Percentiles rank a stretch among this genome's conserved stretches.
Evolutionary conservation across 805 yeast species (phyloP).

Genomic region (Saccharomyces paradoxus): DNA sequence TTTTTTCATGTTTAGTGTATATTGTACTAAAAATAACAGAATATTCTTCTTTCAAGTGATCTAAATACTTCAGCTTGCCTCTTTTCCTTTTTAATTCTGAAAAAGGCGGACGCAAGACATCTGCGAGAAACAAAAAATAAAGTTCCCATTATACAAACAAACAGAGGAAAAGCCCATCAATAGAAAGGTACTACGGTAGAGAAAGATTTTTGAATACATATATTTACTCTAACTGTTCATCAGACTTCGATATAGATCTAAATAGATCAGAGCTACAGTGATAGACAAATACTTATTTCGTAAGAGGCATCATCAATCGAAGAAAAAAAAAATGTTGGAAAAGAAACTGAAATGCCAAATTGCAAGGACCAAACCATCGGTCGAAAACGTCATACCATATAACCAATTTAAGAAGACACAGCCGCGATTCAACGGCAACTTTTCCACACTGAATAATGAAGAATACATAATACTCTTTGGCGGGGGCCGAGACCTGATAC

Average conservation of each 20-base stretch:
- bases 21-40: too few relatives aligned
- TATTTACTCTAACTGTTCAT: not conserved
- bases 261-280: not conserved
- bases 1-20: not conserved
- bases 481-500: conserved; percentile 34
- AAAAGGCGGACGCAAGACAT: not conserved
- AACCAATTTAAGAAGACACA: conserved; percentile 25
- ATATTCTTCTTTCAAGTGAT: not conserved
- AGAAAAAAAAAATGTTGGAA: conserved; percentile 1
- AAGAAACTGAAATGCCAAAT: conserved; percentile 16
- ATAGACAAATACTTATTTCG: not conserved
- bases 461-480: conserved; percentile 31
- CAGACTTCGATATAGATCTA: not conserved
- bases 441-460: not conserved
- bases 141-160: not conserved
- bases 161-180: not conserved
- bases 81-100: not conserved
- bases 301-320: not conserved
- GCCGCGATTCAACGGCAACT: conserved; percentile 16
- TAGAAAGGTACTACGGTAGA: not conserved
- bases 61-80: not conserved
- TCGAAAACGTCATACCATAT: conserved; percentile 32
- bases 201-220: not conserved
- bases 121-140: not conserved
- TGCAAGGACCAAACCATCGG: conserved; percentile 28